Base-by-base conservation (phyloP, 345 rosid species). In the Garcia nutans region DNA sequence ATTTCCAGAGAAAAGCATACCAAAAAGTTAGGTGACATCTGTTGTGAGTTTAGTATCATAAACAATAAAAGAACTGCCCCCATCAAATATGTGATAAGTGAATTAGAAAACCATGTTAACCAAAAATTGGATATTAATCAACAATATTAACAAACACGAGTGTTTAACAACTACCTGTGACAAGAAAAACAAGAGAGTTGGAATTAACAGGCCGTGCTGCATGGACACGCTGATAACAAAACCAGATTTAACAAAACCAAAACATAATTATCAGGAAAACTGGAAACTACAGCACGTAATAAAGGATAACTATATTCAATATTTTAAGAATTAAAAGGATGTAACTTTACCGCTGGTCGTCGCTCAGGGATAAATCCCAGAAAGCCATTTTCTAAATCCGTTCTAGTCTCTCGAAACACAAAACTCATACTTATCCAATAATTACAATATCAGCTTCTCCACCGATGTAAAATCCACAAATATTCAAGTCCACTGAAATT, bases 41-140 rank as follows among this genome's bases (percentile, higher is more conserved):
- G 83, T 56, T 76, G 76, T 31, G 79, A 80, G 67, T 80, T 80
- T 60, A 80, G 74, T 66, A 80, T 67, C 77, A 76, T 72, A 70
- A 72, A 80, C 9, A 80, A 72, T 76, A 80, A 72, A 37, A 80
- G 62, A 76, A 80, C 83, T 80, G 77, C 74, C 22, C 22, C 50
- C n/a, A 15, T 5, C 47, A 42, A 59, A 47, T 5, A 22, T 68
- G 28, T 5, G 16, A 58, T 52, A 52, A 7, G 37, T 16, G 2
- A 17, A 42, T 23, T 11, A 23, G 22, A 59, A 33, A 50, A 45
- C 1, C 26, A 61, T 17, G 17, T 8, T n/a, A 72, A 24, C 16
- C 57, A 41, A 17, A 7, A 49, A 8, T 15, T 33, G 9, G 9
- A 50, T 13, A 77, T 19, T 52, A 54, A 33, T 58, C 22, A 59